Conservation (phyloP, 257 asterid genomes). For the Solanum arcanum region DNA sequence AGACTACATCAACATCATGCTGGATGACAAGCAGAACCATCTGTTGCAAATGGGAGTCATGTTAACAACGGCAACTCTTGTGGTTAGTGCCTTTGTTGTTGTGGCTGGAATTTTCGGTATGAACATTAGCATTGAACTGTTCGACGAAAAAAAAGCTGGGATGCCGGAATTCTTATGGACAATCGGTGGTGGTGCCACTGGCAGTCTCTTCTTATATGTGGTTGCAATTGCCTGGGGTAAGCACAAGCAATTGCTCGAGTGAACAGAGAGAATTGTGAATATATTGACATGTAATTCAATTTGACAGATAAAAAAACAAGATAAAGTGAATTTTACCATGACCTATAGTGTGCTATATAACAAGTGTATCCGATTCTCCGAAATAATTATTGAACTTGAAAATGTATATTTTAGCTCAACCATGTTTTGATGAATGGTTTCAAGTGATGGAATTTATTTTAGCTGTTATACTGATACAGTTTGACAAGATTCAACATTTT, state of each 20-base stretch:
- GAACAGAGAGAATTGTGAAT: neutral
- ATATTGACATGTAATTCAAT: neutral
- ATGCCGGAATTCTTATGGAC: conserved; percentile 48
- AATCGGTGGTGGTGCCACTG: conserved; percentile 41
- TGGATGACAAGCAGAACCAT: conserved; percentile 85
- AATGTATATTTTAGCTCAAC: neutral
- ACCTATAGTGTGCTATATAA: neutral
- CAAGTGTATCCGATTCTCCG: neutral
- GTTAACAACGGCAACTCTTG: conserved; percentile 57
- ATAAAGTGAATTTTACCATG: neutral
- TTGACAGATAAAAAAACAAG: neutral
- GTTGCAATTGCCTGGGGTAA: conserved; percentile 57
- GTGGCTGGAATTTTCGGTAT: conserved; percentile 66
- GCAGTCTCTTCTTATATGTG: conserved; percentile 30
- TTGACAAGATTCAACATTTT: neutral
- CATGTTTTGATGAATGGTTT: neutral
- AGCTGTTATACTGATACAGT: neutral
- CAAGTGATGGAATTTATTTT: neutral
- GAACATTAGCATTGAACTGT: conserved; percentile 45
- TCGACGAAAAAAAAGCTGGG: conserved; percentile 22
- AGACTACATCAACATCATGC: conserved; percentile 78
- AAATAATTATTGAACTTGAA: neutral
- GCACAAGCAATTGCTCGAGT: conserved; percentile 47
- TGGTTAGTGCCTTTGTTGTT: conserved; percentile 61
- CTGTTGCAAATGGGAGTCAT: conserved; percentile 81